Evolutionary conservation across 2,329 filamentous ascomycete genomes (phyloP).

Genomic region (Rutstroemia sp.): DNA sequence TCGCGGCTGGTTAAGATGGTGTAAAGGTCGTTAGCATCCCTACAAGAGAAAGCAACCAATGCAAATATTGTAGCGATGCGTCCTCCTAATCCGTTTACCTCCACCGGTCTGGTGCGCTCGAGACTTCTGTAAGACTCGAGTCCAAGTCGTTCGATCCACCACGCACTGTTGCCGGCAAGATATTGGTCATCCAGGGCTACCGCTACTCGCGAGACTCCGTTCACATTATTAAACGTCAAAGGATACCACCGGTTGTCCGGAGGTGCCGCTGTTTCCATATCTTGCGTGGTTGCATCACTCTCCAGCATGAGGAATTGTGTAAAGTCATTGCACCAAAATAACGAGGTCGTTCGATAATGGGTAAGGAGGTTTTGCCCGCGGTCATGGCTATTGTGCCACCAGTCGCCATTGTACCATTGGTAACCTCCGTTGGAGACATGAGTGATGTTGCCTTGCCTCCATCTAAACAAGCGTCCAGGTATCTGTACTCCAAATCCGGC

Average conservation of each 20-base stretch:
- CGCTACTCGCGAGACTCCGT: constrained; percentile 9
- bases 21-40: background rate
- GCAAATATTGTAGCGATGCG: constrained; percentile 19
- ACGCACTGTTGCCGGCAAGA: constrained; percentile 9
- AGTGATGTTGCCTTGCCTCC: constrained; percentile 15
- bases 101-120: background rate
- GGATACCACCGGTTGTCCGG: constrained; percentile 17
- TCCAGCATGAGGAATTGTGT: constrained; percentile 14
- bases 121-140: constrained; percentile 9
- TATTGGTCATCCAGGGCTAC: constrained; percentile 5
- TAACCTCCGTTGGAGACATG: constrained; percentile 6
- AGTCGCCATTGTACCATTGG: constrained; percentile 4
- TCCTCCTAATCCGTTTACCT: constrained; percentile 15
- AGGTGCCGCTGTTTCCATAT: constrained; percentile 5
- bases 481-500: constrained; percentile 15
- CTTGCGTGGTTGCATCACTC: constrained; percentile 11
- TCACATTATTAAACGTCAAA: constrained; percentile 13
- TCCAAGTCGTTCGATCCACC: constrained; percentile 16
- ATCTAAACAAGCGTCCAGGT: constrained; percentile 20
- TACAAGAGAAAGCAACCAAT: constrained; percentile 23
- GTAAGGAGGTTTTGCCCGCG: background rate
- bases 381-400: background rate
- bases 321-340: constrained; percentile 20
- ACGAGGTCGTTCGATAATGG: constrained; percentile 15
- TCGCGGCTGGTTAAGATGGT: constrained; percentile 11